Evolutionary conservation across 202 grass and related monocot genomes (phyloP), one percentile per base, ranked within the genome.

Genomic region (Digitaria exilis): DNA sequence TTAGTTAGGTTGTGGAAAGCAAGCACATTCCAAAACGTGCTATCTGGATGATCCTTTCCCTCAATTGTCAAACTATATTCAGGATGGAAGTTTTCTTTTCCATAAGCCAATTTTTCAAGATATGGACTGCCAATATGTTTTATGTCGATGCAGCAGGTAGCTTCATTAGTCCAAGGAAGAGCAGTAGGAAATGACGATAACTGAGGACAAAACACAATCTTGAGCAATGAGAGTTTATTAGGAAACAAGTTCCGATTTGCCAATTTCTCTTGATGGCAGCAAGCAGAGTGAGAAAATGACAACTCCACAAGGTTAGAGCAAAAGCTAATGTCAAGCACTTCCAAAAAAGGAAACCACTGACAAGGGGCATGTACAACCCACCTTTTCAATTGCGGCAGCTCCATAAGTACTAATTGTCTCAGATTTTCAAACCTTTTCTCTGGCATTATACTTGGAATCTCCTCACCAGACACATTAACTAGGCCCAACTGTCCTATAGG

Each of bases 161-260:
- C 1, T 41, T 4, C 3, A n/a, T n/a, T n/a, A 66, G 9, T 75
- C 70, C 69, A 83, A 41, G 70, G 70, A 15, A 83, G 0, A 0
- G 70, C 22, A 3, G 80, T n/a, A n/a, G n/a, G 58, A 4, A 83
- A 75, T 28, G 30, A 39, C 22, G 3, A 22, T 25, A 83, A n/a
- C 13, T 55, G 24, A 6, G 57, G 44, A 31, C 80, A 83, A 0
- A 0, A 0, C 3, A 0, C 0, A 75, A 83, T 73, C 0, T 2
- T 0, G 0, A 85, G 29, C 1, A 3, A 0, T 0, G 0, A 2
- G 0, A 78, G 4, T 52, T 5, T 45, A 8, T 37, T 5, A n/a
- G 65, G 42, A 48, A 65, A 75, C 6, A 7, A 39, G 7, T 0
- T 11, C 1, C 0, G 1, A 12, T 78, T 8, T 77, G 2, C 54